These are phyloP conservation scores for Austropuccinia psidii DNA, from an alignment of 1,284 basidiomycete species.

Conservation along the genomic window DNA sequence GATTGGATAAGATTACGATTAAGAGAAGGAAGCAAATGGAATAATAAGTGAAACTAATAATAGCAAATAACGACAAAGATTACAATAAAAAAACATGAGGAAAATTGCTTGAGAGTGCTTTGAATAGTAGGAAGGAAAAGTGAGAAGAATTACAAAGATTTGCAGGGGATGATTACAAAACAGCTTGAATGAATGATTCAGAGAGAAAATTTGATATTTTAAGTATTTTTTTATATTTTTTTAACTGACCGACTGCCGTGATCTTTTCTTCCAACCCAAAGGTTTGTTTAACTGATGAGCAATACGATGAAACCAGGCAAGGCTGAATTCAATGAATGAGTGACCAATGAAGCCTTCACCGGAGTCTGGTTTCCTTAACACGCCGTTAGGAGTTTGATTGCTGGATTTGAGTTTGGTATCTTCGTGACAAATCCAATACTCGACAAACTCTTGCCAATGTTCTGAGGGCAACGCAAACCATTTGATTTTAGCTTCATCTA, in stretches of 20 bases:
- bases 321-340: not conserved
- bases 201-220: no score
- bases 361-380: not conserved
- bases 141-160: no score
- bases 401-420: not conserved
- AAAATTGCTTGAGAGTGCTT: no score
- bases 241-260: slow-evolving; percentile 1
- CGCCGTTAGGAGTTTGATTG: not conserved
- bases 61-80: no score
- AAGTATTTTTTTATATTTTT: no score
- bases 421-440: slow-evolving; percentile 36
- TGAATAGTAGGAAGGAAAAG: no score
- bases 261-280: slow-evolving; percentile 2
- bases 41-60: no score
- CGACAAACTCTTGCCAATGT: slow-evolving; percentile 26
- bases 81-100: no score
- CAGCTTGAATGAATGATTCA: no score
- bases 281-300: not conserved
- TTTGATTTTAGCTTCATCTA: not conserved
- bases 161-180: no score
- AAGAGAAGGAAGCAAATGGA: no score
- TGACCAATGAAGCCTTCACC: slow-evolving; percentile 16
- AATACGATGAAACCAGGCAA: slow-evolving; percentile 2
- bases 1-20: no score
- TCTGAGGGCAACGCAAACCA: slow-evolving; percentile 16